Conservation (phyloP, 2,329 filamentous ascomycete genomes). For the Botrytis aclada region DNA sequence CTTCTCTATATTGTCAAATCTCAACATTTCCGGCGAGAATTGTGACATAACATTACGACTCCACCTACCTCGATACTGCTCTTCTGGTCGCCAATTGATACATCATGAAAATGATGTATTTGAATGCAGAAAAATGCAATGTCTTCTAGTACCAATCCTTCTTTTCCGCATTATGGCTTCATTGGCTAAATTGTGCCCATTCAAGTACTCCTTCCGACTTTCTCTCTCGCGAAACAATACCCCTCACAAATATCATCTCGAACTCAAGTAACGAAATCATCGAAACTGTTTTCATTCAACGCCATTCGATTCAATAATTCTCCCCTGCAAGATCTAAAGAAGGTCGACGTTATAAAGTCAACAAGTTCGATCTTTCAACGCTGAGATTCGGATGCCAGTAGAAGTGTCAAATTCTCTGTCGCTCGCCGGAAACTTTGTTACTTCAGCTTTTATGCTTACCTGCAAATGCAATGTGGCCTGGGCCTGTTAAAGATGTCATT, state of each 20-base stretch:
- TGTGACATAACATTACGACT: no score
- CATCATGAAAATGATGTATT: background rate
- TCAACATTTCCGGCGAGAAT: background rate
- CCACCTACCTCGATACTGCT: background rate
- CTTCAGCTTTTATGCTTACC: background rate
- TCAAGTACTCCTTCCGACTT: background rate
- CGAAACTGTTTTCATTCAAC: fast-evolving
- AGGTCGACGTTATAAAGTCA: background rate
- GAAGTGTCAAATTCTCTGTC: background rate
- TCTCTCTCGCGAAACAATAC: background rate
- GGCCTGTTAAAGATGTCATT: background rate
- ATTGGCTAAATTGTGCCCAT: background rate
- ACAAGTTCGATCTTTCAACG: background rate
- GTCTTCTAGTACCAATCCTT: background rate
- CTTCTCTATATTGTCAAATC: background rate
- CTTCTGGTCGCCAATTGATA: background rate
- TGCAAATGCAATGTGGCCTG: background rate
- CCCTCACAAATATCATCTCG: background rate
- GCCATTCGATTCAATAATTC: fast-evolving
- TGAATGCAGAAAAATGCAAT: background rate
- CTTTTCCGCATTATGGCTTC: background rate
- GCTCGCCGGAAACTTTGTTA: background rate
- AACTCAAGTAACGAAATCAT: background rate
- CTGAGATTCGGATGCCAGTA: background rate
- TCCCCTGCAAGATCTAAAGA: fast-evolving